Percentiles rank a stretch among this genome's conserved stretches.
Evolutionary conservation across 371 early-diverging fungal genomes (phyloP).

Genomic region (Mucor irregularis): DNA sequence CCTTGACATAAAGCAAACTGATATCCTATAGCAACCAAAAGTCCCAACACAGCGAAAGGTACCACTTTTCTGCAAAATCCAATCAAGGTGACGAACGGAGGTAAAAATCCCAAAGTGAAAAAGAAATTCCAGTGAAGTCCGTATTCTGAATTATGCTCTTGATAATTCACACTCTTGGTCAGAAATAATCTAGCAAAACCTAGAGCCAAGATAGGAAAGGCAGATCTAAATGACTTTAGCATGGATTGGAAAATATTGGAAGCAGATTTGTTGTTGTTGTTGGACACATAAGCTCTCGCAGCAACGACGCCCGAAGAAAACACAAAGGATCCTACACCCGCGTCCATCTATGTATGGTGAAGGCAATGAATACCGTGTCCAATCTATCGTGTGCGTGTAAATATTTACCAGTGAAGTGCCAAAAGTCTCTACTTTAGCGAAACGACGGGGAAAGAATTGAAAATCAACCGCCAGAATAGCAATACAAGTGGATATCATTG

Average conservation of each 20-base stretch:
- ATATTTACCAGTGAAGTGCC: slow-evolving; percentile 89
- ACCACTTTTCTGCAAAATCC: slow-evolving; percentile 34
- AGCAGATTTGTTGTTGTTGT: slow-evolving; percentile 2
- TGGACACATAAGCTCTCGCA: slow-evolving; percentile 50
- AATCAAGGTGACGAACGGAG: slow-evolving; percentile 68
- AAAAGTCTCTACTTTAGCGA: slow-evolving; percentile 92
- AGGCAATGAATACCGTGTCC: too few relatives aligned
- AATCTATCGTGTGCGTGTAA: too few relatives aligned
- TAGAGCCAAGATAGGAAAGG: slow-evolving; percentile 70
- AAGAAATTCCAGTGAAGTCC: slow-evolving; percentile 99
- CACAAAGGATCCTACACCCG: slow-evolving; percentile 84
- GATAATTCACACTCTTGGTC: slow-evolving; percentile 87
- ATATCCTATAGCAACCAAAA: slow-evolving; percentile 59
- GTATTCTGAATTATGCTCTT: slow-evolving; percentile 92
- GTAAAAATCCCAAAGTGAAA: slow-evolving; percentile 87
- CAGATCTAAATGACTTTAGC: slow-evolving; percentile 35
- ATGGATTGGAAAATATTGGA: slow-evolving; percentile 22
- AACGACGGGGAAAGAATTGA: slow-evolving; percentile 86
- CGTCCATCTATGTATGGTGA: slow-evolving; percentile 82
- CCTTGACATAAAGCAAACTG: slow-evolving; percentile 58
- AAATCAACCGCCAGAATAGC: slow-evolving; percentile 96
- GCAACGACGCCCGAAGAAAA: slow-evolving; percentile 82
- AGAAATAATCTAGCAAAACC: slow-evolving; percentile 71
- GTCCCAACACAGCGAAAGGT: slow-evolving; percentile 51
- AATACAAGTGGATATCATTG: slow-evolving; percentile 81